Conservation (phyloP, 2,329 filamentous ascomycete species). For the Leptographium galeiforme region DNA sequence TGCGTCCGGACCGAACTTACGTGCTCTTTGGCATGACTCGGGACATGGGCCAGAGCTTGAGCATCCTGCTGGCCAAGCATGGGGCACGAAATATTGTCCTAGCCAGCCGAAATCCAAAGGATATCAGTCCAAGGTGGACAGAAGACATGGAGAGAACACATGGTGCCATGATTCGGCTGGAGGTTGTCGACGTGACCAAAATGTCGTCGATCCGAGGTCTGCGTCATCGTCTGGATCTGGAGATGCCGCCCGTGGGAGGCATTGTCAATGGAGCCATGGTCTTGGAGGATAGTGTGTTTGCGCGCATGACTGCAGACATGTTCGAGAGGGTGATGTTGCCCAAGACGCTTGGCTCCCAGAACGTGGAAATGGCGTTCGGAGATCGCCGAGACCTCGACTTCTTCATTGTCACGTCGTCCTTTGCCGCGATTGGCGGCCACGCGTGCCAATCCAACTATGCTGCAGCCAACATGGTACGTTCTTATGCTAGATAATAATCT, state of each 20-base stretch:
- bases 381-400: conserved; percentile 22
- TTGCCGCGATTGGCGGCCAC: conserved; percentile 29
- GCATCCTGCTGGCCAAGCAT: conserved; percentile 21
- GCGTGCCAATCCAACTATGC: conserved; percentile 31
- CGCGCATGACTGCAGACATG: conserved; percentile 24
- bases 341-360: conserved; percentile 25
- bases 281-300: conserved; percentile 27
- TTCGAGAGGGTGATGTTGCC: conserved; percentile 25
- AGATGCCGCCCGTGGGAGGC: conserved; percentile 21
- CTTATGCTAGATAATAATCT: background rate
- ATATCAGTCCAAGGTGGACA: conserved; percentile 18
- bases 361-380: conserved; percentile 24
- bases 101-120: conserved; percentile 24
- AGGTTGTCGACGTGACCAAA: conserved; percentile 17
- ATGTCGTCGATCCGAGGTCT: conserved; percentile 17
- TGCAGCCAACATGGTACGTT: conserved; percentile 25
- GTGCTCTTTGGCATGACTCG: conserved; percentile 26
- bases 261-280: conserved; percentile 32
- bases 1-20: conserved; percentile 23
- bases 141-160: conserved; percentile 15
- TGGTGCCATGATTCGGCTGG: conserved; percentile 13
- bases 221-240: conserved; percentile 10
- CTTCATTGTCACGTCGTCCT: conserved; percentile 33
- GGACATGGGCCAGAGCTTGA: conserved; percentile 31
- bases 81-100: conserved; percentile 26